A percentile compares a stretch with the other conserved stretches of the same genome.
Evolutionary conservation across 441 rosid genomes (phyloP).

Genomic region (Isatis lusitanica): DNA sequence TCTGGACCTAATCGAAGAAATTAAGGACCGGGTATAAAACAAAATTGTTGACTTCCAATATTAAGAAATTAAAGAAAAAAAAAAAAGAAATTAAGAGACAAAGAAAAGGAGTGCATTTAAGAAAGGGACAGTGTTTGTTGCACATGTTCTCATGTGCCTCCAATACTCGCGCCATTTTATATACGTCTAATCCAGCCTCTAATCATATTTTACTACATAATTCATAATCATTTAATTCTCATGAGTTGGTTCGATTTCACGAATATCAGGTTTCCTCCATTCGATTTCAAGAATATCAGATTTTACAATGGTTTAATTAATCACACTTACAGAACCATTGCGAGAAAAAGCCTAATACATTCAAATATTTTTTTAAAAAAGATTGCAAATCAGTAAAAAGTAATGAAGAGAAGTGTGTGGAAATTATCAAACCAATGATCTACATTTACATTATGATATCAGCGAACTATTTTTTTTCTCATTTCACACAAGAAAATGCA

Average conservation of each 20-base stretch:
- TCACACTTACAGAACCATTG: neutral
- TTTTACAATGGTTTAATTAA: neutral
- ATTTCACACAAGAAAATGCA: neutral
- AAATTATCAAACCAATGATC: too few species aligned
- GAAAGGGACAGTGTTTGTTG: constrained; percentile 27
- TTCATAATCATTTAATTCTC: constrained; percentile 7
- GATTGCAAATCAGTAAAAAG: too few species aligned
- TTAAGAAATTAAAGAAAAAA: neutral
- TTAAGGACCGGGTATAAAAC: neutral
- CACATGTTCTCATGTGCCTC: constrained; percentile 33
- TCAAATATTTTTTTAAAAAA: too few species aligned
- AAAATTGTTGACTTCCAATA: neutral
- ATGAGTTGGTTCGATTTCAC: neutral
- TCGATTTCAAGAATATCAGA: neutral
- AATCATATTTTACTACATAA: constrained; percentile 6
- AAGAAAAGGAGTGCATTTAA: constrained; percentile 17
- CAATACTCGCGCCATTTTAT: constrained; percentile 16
- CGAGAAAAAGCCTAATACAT: neutral
- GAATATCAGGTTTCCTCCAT: neutral
- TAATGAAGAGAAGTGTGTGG: too few species aligned
- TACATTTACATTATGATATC: neutral
- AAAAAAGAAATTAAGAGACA: neutral
- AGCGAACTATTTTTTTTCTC: neutral
- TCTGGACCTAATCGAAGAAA: constrained; percentile 5
- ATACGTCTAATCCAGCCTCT: constrained; percentile 24